Base-by-base conservation (phyloP, 495 filamentous ascomycete species). In the Aspergillus leporis region DNA sequence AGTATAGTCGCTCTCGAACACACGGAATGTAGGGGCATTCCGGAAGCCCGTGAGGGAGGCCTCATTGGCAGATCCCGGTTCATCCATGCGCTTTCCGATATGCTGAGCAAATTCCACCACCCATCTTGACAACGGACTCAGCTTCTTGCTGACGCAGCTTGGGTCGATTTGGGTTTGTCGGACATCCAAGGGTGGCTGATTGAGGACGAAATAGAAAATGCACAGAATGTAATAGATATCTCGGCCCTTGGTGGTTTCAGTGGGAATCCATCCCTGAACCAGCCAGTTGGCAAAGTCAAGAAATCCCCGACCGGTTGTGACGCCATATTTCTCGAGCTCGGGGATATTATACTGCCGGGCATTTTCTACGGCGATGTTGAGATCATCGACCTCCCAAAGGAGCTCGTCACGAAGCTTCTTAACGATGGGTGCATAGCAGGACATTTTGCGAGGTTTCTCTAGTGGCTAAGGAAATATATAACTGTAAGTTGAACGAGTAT, bases 141-240 rank as follows among this genome's bases (percentile, higher is more conserved):
- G 18, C 1, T 21, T 16, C 28, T 40, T 45, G n/a, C n/a, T n/a
- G n/a, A n/a, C n/a, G 16, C 22, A 13, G 21, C 21, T n/a, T 19
- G 52, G 52, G 5, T 13, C 3, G 10, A 55, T 55, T 3, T 31
- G 18, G 3, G 52, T 55, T 14, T 55, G 52, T 0, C 34, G 51
- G 12, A 19, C 1, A 4, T 30, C 47, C 45, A 66, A 48, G 10
- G 66, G 40, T n/a, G n/a, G 22, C 61, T 70, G 70, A 41, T 61
- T 46, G 43, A 73, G 56, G 48, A 73, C 58, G 43, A 59, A 73
- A 54, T 73, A 72, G 61, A 74, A 73, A 30, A 73, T 46, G 51
- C 56, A 62, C 31, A 74, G 50, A 30, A 61, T 66, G 38, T 60
- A 56, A 57, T 68, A 65, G 47, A 74, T 45, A 18, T 56, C 51